Conservation (phyloP, 768 basidiomycete species). For the Serendipita vermifera region DNA sequence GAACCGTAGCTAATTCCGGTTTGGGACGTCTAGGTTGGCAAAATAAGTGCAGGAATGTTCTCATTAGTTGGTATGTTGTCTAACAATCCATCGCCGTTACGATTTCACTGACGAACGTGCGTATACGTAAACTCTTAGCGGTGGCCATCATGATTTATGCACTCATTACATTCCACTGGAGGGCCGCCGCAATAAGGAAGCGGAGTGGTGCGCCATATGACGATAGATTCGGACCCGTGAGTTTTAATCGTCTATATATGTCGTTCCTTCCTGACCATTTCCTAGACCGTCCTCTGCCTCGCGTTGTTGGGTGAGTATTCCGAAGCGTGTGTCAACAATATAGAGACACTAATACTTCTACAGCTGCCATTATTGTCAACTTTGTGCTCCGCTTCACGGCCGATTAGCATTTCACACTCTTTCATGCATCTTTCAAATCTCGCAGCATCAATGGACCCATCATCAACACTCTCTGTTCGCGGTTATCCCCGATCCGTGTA, state of each 20-base stretch:
- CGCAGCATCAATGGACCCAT: neutral
- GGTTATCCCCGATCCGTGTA: too few relatives aligned
- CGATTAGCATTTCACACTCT: constrained; percentile 6
- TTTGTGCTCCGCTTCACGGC: constrained; percentile 68
- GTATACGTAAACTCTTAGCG: constrained; percentile 34
- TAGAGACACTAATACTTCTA: constrained; percentile 13
- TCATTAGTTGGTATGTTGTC: constrained; percentile 67
- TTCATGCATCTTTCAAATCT: too few relatives aligned
- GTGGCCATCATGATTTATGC: constrained; percentile 98
- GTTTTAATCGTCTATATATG: constrained; percentile 26
- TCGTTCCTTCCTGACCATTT: constrained; percentile 13
- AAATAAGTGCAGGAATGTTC: constrained; percentile 94
- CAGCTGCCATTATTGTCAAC: constrained; percentile 76
- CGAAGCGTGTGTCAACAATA: constrained; percentile 5
- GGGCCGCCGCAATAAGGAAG: constrained; percentile 80
- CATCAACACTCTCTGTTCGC: neutral
- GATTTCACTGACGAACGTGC: constrained; percentile 14
- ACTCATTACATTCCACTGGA: constrained; percentile 90
- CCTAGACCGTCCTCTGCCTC: constrained; percentile 67
- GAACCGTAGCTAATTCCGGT: neutral
- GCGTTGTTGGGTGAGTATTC: constrained; percentile 54
- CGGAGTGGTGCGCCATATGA: constrained; percentile 94
- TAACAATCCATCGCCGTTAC: neutral
- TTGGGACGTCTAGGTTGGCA: constrained; percentile 57
- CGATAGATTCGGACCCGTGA: constrained; percentile 84